Conservation (phyloP, 768 basidiomycete genomes). For the Gyrodon lividus region DNA sequence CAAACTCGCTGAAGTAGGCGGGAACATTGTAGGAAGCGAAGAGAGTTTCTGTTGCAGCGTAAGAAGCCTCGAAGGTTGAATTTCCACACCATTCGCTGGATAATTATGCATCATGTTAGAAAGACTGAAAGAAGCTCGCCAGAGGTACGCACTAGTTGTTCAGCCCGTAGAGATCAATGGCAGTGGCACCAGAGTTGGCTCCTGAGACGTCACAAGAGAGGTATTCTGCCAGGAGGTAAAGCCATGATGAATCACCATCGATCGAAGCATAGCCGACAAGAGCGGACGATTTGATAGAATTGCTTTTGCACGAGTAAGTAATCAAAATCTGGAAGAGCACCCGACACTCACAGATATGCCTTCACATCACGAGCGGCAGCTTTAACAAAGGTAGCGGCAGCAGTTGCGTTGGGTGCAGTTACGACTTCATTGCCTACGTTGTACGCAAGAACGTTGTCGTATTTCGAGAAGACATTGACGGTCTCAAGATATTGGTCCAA, state of each 20-base stretch:
- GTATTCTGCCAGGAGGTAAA: constrained; percentile 70
- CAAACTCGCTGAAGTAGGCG: constrained; percentile 90
- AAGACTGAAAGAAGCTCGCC: neutral
- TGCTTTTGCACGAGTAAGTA: constrained; percentile 35
- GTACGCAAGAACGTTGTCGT: constrained; percentile 86
- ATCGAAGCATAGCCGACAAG: constrained; percentile 88
- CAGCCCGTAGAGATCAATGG: constrained; percentile 85
- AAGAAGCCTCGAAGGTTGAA: constrained; percentile 54
- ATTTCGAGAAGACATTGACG: constrained; percentile 77
- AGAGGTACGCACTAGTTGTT: constrained; percentile 72
- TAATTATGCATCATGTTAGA: constrained; percentile 9
- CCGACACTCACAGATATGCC: constrained; percentile 69
- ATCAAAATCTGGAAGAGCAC: neutral
- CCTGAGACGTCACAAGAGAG: constrained; percentile 69
- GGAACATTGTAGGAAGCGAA: constrained; percentile 70
- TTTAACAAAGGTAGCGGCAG: constrained; percentile 77
- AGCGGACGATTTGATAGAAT: constrained; percentile 58
- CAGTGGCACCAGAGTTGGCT: constrained; percentile 50
- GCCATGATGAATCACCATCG: constrained; percentile 64
- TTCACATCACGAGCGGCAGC: constrained; percentile 88
- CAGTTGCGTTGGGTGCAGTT: constrained; percentile 50
- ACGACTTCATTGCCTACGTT: constrained; percentile 90
- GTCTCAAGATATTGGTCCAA: constrained; percentile 75
- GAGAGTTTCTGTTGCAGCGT: constrained; percentile 51
- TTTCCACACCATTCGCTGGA: constrained; percentile 81